These are phyloP conservation scores for Pichia ethanolica DNA, from an alignment of 805 yeast genomes.

Conservation along the genomic window DNA sequence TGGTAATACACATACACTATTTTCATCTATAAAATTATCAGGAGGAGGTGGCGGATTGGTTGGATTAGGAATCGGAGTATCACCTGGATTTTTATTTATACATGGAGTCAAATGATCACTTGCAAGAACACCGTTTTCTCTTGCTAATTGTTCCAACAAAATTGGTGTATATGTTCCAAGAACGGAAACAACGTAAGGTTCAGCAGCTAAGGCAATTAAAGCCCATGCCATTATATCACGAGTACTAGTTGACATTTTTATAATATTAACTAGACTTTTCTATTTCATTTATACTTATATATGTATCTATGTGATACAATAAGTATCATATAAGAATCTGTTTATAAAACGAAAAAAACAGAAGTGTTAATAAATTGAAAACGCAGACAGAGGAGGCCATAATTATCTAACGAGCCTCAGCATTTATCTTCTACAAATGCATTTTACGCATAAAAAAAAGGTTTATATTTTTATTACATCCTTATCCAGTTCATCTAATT, in stretches of 20 bases:
- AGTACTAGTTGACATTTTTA: not conserved
- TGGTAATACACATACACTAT: conserved; percentile 28
- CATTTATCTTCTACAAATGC: too few species aligned
- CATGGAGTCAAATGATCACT: conserved; percentile 57
- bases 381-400: too few species aligned
- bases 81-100: conserved; percentile 14
- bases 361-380: too few species aligned
- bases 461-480: not conserved
- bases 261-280: not conserved
- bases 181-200: conserved; percentile 73
- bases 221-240: conserved; percentile 14
- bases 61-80: conserved; percentile 26
- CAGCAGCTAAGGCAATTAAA: conserved; percentile 42
- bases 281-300: not conserved
- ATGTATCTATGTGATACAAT: not conserved
- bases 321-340: too few species aligned
- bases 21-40: conserved; percentile 5
- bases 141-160: conserved; percentile 61
- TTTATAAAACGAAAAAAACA: too few species aligned
- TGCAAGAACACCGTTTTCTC: conserved; percentile 60
- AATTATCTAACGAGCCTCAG: too few species aligned
- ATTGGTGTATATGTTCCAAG: conserved; percentile 75
- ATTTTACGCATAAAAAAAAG: not conserved
- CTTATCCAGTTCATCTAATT: not conserved
- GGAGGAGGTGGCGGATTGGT: conserved; percentile 20